Percentiles rank a stretch among this genome's conserved stretches.
These are phyloP conservation scores for Babesia gibsoni DNA, from an alignment of 169 alveolate species.

Conservation along the genomic window DNA sequence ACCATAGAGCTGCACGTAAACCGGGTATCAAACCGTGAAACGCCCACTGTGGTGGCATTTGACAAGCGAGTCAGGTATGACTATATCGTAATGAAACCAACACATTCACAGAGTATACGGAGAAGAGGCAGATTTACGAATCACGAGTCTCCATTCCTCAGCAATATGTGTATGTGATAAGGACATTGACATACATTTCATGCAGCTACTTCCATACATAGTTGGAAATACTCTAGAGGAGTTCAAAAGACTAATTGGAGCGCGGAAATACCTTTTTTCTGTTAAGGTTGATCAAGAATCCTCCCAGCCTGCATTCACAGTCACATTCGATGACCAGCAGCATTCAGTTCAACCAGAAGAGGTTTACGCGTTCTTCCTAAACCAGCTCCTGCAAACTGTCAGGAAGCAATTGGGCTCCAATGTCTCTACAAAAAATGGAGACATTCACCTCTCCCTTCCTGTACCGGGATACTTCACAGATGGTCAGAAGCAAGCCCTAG, in stretches of 20 bases:
- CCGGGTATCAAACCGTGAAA: conserved; percentile 56
- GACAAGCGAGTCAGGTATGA: conserved; percentile 47
- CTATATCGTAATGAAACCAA: neutral
- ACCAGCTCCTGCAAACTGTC: conserved; percentile 41
- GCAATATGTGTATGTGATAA: conserved; percentile 19
- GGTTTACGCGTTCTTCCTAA: conserved; percentile 34
- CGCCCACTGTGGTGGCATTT: conserved; percentile 58
- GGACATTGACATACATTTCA: neutral
- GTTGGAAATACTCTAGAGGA: neutral
- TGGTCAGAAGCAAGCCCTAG: neutral
- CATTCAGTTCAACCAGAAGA: conserved; percentile 29
- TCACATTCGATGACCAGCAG: conserved; percentile 46
- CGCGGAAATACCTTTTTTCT: conserved; percentile 23
- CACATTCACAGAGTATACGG: conserved; percentile 38
- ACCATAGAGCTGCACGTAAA: conserved; percentile 51
- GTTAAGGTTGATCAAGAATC: conserved; percentile 1
- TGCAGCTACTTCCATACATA: conserved; percentile 33
- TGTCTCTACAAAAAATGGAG: conserved; percentile 1
- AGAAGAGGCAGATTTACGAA: conserved; percentile 62
- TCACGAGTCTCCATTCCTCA: conserved; percentile 18
- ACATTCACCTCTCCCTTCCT: conserved; percentile 1
- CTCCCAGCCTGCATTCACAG: conserved; percentile 10
- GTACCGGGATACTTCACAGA: conserved; percentile 49
- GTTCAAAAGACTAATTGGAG: neutral
- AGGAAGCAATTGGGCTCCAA: conserved; percentile 6